Base-by-base conservation (phyloP, 257 asterid genomes). In the Misopates orontium region DNA sequence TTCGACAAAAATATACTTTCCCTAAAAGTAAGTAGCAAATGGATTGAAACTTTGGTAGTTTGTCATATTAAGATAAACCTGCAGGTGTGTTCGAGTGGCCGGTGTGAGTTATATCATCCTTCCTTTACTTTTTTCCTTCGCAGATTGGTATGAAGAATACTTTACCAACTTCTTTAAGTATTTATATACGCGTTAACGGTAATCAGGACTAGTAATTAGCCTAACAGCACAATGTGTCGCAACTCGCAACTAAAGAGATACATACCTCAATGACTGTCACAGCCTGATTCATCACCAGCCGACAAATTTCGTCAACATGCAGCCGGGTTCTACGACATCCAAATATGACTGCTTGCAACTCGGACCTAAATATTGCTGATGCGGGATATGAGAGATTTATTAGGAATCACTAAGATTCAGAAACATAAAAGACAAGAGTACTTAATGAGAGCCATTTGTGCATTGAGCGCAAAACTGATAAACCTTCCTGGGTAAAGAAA, bases 261-360 rank as follows among this genome's bases (percentile, higher is more conserved):
- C 97, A 73, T 85, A 90, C 97, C 60, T 83, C 95, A 82, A 70
- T 66, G 69, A 90, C 54, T 12, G 85, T 79, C 72, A 85, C 90
- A 25, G 84, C 85, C 71, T 73, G 71, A 82, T 77, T 71, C 72
- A 86, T 69, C 67, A 90, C 62, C 72, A 59, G 56, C 62, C 41
- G 74, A 77, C 90, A 84, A 53, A 68, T 57, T 70, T 75, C 75
- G 67, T 90, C 89, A 66, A 90, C 95, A 69, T 79, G 80, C 65
- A 68, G 40, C 48, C 99, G 85, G 10, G 92, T 87, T 73, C 83
- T 74, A 73, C 92, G 86, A 70, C 95, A 93, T 63, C 79, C 83
- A 71, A 84, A 79, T 64, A 93, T 80, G 74, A 82, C 78, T 64
- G 84, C 86, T 76, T 77, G 91, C 76, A 93, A 71, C 78, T 90